A percentile compares a stretch with the other conserved stretches of the same genome.
Conservation (phyloP, 495 filamentous ascomycete species). For the Penicillium coprophilum region DNA sequence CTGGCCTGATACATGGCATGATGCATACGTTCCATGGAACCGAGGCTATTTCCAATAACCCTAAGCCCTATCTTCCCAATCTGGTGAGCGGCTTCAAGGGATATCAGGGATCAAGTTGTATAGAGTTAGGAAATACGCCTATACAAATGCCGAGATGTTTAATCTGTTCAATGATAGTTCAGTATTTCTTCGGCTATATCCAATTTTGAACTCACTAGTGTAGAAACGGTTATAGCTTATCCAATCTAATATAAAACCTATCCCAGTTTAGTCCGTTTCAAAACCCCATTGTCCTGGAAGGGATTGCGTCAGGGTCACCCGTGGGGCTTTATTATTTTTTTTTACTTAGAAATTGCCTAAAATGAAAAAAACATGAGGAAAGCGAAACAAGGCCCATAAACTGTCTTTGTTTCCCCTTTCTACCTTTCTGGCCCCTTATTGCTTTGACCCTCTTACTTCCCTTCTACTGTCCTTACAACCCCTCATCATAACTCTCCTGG, state of each 20-base stretch:
- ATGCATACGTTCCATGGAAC: conserved; percentile 10
- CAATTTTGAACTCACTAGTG: neutral
- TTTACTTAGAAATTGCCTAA: neutral
- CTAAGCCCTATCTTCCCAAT: conserved; percentile 27
- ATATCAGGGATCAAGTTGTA: neutral
- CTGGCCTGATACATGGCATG: conserved; percentile 19
- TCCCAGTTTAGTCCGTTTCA: conserved; percentile 1
- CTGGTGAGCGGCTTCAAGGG: neutral
- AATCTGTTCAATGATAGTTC: neutral
- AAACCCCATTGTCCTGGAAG: neutral
- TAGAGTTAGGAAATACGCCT: conserved; percentile 1
- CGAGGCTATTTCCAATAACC: conserved; percentile 14
- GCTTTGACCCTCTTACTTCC: conserved; percentile 10
- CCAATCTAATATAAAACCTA: neutral
- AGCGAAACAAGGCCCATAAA: neutral
- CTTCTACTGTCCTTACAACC: conserved; percentile 11
- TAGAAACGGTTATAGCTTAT: neutral
- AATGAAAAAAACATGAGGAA: conserved; percentile 1
- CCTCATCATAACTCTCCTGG: conserved; percentile 12
- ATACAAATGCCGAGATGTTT: neutral
- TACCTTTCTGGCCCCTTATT: conserved; percentile 1
- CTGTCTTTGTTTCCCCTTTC: conserved; percentile 2
- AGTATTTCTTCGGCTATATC: neutral
- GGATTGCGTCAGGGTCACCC: conserved; percentile 20
- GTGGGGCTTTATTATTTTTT: conserved; percentile 22